Evolutionary conservation across 768 basidiomycete species (phyloP).

Genomic region (Grammothele lineata): DNA sequence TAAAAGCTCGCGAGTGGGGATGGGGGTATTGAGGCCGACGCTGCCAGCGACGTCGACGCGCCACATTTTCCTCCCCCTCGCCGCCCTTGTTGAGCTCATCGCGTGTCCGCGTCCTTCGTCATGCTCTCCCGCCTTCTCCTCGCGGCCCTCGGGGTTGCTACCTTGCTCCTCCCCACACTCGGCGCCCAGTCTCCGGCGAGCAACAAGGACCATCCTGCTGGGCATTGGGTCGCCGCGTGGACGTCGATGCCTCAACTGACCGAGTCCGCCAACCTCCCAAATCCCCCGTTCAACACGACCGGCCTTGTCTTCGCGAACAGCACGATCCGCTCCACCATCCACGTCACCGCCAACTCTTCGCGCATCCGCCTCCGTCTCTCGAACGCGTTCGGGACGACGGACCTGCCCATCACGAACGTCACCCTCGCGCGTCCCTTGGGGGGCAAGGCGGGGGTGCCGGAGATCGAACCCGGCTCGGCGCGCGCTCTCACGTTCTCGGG

Average conservation of each 20-base stretch:
- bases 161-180: background rate
- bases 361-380: slow-evolving; percentile 43
- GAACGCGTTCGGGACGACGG: slow-evolving; percentile 42
- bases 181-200: background rate
- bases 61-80: no score
- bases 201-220: slow-evolving; percentile 4
- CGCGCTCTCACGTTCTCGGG: slow-evolving; percentile 43
- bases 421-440: slow-evolving; percentile 38
- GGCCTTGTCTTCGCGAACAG: slow-evolving; percentile 38
- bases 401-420: slow-evolving; percentile 41
- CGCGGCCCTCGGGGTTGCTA: no score
- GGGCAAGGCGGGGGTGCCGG: slow-evolving; percentile 33
- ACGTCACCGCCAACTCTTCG: slow-evolving; percentile 35
- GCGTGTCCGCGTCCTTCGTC: no score
- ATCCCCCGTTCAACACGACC: slow-evolving; percentile 24
- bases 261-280: slow-evolving; percentile 27
- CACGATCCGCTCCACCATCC: slow-evolving; percentile 47
- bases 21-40: no score
- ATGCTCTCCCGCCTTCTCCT: no score
- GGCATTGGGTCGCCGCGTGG: slow-evolving; percentile 29
- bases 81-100: no score
- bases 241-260: slow-evolving; percentile 29
- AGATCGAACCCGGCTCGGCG: slow-evolving; percentile 33
- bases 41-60: no score
- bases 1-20: no score